Evolutionary conservation across 805 yeast genomes (phyloP).

Genomic region (Saccharomycopsis sp.): DNA sequence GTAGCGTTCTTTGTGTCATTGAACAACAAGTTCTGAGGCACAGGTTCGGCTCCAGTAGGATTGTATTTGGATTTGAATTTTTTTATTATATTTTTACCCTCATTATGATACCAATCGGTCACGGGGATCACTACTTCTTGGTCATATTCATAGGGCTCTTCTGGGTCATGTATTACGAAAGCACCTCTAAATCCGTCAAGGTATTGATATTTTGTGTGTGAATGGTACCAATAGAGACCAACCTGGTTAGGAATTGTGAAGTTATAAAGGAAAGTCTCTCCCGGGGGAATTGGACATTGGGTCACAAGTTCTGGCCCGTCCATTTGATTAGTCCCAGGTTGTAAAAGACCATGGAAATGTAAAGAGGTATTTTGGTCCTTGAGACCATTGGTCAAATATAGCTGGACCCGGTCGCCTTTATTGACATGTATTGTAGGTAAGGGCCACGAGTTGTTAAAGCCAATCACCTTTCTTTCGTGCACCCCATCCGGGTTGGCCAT

Average conservation of each 20-base stretch:
- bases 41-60: conserved; percentile 83
- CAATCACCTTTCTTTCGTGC: conserved; percentile 49
- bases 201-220: conserved; percentile 71
- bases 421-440: conserved; percentile 59
- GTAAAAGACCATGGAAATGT: conserved; percentile 77
- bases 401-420: conserved; percentile 54
- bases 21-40: conserved; percentile 59
- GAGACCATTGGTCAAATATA: conserved; percentile 59
- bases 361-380: conserved; percentile 47
- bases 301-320: conserved; percentile 79
- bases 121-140: conserved; percentile 52
- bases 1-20: conserved; percentile 58
- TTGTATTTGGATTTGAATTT: conserved; percentile 57
- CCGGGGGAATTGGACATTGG: conserved; percentile 73
- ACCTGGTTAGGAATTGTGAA: conserved; percentile 61
- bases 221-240: conserved; percentile 83
- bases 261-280: conserved; percentile 60
- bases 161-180: conserved; percentile 54
- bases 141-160: conserved; percentile 53
- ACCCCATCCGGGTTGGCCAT: conserved; percentile 63
- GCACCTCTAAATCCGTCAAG: conserved; percentile 73
- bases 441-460: conserved; percentile 70
- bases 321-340: conserved; percentile 55
- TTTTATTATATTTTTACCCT: conserved; percentile 39
- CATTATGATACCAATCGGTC: conserved; percentile 58